Conservation (phyloP, 73 alveolate species). For the Paramecium primaurelia region DNA sequence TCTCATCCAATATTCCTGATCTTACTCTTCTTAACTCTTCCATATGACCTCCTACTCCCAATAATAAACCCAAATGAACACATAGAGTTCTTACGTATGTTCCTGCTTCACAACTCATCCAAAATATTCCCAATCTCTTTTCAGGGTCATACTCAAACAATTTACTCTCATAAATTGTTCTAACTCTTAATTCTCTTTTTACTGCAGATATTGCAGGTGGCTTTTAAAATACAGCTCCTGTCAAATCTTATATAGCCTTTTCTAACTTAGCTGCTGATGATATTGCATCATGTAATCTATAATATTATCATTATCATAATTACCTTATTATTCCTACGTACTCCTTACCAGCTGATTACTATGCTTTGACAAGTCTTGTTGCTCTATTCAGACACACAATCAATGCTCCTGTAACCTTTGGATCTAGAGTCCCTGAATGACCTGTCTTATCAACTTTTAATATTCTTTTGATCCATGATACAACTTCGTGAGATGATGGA, state of each 20-base stretch:
- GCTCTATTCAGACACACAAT: slow-evolving; percentile 99
- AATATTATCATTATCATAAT: not conserved
- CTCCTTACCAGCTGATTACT: slow-evolving; percentile 92
- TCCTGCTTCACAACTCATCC: slow-evolving; percentile 98
- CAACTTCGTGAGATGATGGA: slow-evolving; percentile 99
- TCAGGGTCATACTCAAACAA: slow-evolving; percentile 95
- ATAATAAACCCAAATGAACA: slow-evolving; percentile 97
- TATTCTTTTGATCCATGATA: slow-evolving; percentile 98
- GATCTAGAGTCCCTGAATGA: slow-evolving; percentile 99
- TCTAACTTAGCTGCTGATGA: slow-evolving; percentile 63
- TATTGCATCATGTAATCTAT: slow-evolving; percentile 59
- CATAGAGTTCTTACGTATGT: slow-evolving; percentile 99
- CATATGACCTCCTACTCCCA: slow-evolving; percentile 99
- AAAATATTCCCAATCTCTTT: slow-evolving; percentile 92
- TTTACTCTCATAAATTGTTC: slow-evolving; percentile 97
- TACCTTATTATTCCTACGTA: slow-evolving; percentile 97
- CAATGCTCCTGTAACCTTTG: slow-evolving; percentile 99
- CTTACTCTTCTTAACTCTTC: slow-evolving; percentile 98
- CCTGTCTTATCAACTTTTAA: slow-evolving; percentile 99
- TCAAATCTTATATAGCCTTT: slow-evolving; percentile 89
- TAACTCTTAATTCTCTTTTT: slow-evolving; percentile 98
- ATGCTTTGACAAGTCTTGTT: slow-evolving; percentile 98
- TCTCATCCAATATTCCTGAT: slow-evolving; percentile 93
- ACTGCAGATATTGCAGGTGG: slow-evolving; percentile 99
- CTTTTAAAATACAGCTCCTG: slow-evolving; percentile 95